These are phyloP conservation scores for Xylaria bambusicola DNA, from an alignment of 495 filamentous ascomycete genomes.

Conservation along the genomic window DNA sequence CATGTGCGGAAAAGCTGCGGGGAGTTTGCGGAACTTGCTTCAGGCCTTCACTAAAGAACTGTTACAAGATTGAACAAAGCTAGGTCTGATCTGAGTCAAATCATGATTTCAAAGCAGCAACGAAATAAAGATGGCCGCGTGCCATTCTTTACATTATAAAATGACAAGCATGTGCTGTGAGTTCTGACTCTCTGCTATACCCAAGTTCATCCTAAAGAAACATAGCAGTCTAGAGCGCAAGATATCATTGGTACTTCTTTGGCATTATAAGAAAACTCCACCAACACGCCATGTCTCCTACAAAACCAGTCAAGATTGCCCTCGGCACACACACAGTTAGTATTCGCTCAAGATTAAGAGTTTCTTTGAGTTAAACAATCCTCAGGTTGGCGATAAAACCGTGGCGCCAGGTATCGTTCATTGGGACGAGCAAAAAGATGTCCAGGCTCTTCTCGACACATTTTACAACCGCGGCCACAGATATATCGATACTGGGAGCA, in stretches of 20 bases:
- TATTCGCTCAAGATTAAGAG: not conserved
- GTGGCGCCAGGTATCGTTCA: constrained; percentile 9
- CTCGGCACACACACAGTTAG: constrained; percentile 21
- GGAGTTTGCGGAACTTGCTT: constrained; percentile 14
- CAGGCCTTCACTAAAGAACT: not conserved
- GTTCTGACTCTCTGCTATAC: no score
- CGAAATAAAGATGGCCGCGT: no score
- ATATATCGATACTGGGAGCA: constrained; percentile 32
- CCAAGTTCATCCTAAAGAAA: not conserved
- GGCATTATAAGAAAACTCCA: not conserved
- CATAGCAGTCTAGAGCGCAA: not conserved
- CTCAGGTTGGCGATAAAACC: constrained; percentile 23
- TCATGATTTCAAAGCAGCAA: constrained; percentile 8
- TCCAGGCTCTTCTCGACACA: constrained; percentile 22
- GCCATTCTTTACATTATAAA: no score
- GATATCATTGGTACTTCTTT: not conserved
- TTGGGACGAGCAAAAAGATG: constrained; percentile 26
- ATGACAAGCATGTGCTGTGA: no score
- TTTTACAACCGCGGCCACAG: constrained; percentile 28
- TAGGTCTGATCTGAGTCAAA: not conserved
- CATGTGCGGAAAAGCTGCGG: constrained; percentile 12
- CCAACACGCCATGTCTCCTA: constrained; percentile 19
- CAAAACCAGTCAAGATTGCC: constrained; percentile 21
- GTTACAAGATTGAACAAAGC: no score
- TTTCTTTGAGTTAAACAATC: not conserved